Percentiles rank a stretch among this genome's conserved stretches.
Conservation (phyloP, 306 rosid genomes). For the Quercus alba region DNA sequence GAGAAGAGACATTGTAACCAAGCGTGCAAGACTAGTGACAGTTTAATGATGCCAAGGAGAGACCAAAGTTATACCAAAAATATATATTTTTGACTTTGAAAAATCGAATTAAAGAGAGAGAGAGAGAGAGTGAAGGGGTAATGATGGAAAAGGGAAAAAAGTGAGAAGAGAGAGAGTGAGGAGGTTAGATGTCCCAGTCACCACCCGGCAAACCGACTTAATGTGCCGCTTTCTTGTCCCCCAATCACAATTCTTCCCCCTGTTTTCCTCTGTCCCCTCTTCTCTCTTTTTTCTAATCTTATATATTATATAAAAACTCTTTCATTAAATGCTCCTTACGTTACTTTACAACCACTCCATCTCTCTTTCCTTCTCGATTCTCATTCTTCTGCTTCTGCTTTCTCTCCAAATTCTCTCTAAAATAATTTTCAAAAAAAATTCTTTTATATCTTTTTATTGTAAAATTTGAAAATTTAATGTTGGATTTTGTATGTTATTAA, state of each 20-base stretch:
- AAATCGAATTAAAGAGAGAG: neutral
- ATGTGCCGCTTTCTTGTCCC: conserved; percentile 78
- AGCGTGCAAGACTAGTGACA: neutral
- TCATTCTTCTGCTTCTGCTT: no score
- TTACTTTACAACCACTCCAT: neutral
- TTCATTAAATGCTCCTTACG: conserved; percentile 14
- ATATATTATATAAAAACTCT: neutral
- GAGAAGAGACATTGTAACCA: neutral
- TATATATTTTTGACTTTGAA: neutral
- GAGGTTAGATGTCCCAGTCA: conserved; percentile 37
- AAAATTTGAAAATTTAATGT: neutral
- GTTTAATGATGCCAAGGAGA: neutral
- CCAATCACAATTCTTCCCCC: conserved; percentile 26
- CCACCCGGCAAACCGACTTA: conserved; percentile 58
- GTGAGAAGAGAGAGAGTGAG: conserved; percentile 1
- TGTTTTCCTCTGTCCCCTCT: conserved; percentile 44
- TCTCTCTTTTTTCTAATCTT: conserved; percentile 4
- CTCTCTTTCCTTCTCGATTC: neutral
- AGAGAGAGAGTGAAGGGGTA: conserved; percentile 12
- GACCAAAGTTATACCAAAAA: neutral
- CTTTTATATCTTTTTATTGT: neutral
- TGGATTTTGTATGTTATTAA: neutral
- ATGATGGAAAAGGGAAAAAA: conserved; percentile 33
- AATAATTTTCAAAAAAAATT: no score
- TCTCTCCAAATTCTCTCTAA: no score